Percentiles rank a stretch among this genome's conserved stretches.
phyloP scores from a whole-genome alignment of 306 rosid species.

The Cercis canadensis region DNA sequence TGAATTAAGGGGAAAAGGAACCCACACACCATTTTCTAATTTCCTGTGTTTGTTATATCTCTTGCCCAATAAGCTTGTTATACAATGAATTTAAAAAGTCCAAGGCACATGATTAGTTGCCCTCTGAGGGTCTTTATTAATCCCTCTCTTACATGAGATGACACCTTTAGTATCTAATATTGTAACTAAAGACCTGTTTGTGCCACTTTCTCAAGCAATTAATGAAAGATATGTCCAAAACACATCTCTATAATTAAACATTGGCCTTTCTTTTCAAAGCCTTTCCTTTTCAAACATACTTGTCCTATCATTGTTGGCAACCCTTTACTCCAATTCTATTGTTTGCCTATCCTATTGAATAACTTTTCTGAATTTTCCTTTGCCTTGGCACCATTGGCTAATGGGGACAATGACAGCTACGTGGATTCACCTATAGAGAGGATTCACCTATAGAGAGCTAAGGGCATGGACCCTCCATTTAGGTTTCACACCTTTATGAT shows the following conservation, averaged over 20 bases:
- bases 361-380: not conserved
- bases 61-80: no score
- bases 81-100: not conserved
- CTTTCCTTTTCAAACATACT: slow-evolving; percentile 21
- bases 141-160: not conserved
- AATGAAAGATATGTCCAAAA: not conserved
- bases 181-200: not conserved
- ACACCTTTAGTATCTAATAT: not conserved
- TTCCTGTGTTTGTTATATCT: no score
- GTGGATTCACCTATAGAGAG: slow-evolving; percentile 15
- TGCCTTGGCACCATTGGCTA: not conserved
- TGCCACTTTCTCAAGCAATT: not conserved
- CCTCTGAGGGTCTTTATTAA: no score
- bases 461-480: slow-evolving; percentile 30
- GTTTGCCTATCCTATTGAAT: not conserved
- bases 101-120: not conserved
- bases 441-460: not conserved
- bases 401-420: not conserved
- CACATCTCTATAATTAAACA: not conserved
- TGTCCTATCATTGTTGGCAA: slow-evolving; percentile 28
- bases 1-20: not conserved
- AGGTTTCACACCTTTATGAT: slow-evolving; percentile 9
- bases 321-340: not conserved
- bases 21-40: not conserved
- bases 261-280: not conserved